Percentiles rank a stretch among this genome's conserved stretches.
phyloP scores from a whole-genome alignment of 768 basidiomycete genomes.

The Boletus tomentosulus region DNA sequence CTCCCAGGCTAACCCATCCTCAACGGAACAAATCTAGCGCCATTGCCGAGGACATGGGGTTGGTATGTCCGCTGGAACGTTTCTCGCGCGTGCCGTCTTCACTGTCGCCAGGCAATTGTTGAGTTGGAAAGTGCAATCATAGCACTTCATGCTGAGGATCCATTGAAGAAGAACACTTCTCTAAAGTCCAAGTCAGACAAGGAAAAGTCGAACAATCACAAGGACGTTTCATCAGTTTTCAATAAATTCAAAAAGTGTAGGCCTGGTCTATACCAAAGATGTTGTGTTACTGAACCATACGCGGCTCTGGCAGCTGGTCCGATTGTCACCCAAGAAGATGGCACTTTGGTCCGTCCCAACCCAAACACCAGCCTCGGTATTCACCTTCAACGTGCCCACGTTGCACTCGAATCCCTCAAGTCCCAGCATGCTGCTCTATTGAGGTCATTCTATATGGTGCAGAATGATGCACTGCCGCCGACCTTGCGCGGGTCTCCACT shows the following conservation, averaged over 20 bases:
- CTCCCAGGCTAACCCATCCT: constrained; percentile 41
- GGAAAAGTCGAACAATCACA: constrained; percentile 37
- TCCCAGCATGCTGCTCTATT: constrained; percentile 53
- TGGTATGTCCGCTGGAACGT: constrained; percentile 38
- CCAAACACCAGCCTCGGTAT: constrained; percentile 16
- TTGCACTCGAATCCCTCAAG: constrained; percentile 51
- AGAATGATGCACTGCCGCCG: constrained; percentile 26
- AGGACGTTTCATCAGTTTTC: constrained; percentile 39
- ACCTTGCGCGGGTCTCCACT: constrained; percentile 31
- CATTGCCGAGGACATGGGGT: constrained; percentile 64
- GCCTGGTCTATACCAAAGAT: constrained; percentile 10
- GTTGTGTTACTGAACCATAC: background rate
- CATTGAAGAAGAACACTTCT: constrained; percentile 32
- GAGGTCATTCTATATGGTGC: constrained; percentile 37
- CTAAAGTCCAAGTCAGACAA: constrained; percentile 41
- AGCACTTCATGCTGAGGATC: constrained; percentile 38
- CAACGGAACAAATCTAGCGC: constrained; percentile 45
- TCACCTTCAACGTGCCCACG: constrained; percentile 42
- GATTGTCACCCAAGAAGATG: constrained; percentile 26
- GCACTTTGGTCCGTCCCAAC: constrained; percentile 14
- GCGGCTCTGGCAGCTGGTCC: constrained; percentile 15
- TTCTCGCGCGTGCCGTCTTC: constrained; percentile 3
- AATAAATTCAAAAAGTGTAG: constrained; percentile 61
- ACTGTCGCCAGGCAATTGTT: constrained; percentile 44
- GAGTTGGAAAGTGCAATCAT: constrained; percentile 55